Percentiles rank a stretch among this genome's conserved stretches.
These are phyloP conservation scores for Claviceps humidiphila DNA, from an alignment of 2,329 filamentous ascomycete genomes.

Conservation along the genomic window DNA sequence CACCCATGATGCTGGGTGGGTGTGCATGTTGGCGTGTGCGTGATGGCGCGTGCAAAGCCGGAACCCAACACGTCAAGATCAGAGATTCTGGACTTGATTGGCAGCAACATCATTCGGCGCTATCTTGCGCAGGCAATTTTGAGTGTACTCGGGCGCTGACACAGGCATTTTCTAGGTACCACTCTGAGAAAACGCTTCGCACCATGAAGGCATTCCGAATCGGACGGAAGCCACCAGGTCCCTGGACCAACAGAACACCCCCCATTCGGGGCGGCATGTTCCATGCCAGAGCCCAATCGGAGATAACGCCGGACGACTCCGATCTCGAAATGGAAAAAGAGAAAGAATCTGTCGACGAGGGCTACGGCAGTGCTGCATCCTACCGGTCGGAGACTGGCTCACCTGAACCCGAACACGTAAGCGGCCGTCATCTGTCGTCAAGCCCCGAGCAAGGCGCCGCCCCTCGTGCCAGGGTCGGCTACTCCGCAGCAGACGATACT, in stretches of 20 bases:
- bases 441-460: background rate
- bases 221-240: slow-evolving; percentile 37
- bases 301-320: slow-evolving; percentile 7
- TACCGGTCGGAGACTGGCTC: slow-evolving; percentile 3
- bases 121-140: background rate
- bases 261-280: slow-evolving; percentile 40
- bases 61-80: background rate
- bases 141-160: slow-evolving; percentile 8
- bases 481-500: background rate
- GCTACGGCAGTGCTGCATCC: slow-evolving; percentile 6
- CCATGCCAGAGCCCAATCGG: slow-evolving; percentile 1
- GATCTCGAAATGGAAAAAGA: slow-evolving; percentile 6
- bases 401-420: slow-evolving; percentile 1
- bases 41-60: background rate
- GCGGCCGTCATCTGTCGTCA: background rate
- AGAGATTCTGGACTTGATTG: background rate
- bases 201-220: slow-evolving; percentile 49
- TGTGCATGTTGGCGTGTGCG: background rate
- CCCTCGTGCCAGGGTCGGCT: slow-evolving; percentile 1
- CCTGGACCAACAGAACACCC: slow-evolving; percentile 45
- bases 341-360: slow-evolving; percentile 6
- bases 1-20: background rate
- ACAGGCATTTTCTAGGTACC: slow-evolving; percentile 33
- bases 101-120: background rate
- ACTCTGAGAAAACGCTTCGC: slow-evolving; percentile 36